These are phyloP conservation scores for Blumeriella jaapii DNA, from an alignment of 2,329 filamentous ascomycete species.

Conservation along the genomic window DNA sequence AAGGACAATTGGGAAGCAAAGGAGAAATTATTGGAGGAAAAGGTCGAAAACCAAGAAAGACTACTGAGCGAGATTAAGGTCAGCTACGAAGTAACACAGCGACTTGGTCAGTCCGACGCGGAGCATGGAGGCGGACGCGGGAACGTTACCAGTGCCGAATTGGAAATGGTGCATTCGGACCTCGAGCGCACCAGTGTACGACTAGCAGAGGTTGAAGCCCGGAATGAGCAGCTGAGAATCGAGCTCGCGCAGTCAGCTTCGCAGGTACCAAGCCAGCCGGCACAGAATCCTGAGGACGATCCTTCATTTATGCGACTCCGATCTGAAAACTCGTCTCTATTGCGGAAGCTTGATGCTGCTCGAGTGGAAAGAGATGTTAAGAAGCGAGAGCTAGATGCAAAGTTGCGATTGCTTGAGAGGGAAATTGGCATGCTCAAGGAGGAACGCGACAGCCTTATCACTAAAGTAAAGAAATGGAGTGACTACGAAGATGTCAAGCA, in stretches of 20 bases:
- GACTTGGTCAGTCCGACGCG: constrained; percentile 61
- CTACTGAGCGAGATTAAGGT: constrained; percentile 91
- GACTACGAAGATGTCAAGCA: constrained; percentile 97
- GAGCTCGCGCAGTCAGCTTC: constrained; percentile 86
- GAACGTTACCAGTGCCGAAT: constrained; percentile 72
- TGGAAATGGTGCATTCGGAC: constrained; percentile 88
- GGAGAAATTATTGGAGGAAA: constrained; percentile 83
- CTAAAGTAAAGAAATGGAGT: constrained; percentile 76
- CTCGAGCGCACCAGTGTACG: constrained; percentile 79
- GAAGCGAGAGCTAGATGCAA: constrained; percentile 64
- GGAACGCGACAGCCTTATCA: constrained; percentile 69
- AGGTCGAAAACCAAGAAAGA: constrained; percentile 86
- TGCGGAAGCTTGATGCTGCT: constrained; percentile 76
- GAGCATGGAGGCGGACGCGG: constrained; percentile 45
- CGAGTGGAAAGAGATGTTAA: constrained; percentile 75
- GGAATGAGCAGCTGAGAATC: constrained; percentile 85
- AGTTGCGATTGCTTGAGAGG: constrained; percentile 67
- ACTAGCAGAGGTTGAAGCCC: constrained; percentile 80
- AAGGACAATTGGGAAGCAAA: constrained; percentile 94
- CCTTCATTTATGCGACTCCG: constrained; percentile 77
- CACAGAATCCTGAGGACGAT: constrained; percentile 68
- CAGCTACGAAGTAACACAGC: constrained; percentile 90
- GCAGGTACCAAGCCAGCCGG: constrained; percentile 48
- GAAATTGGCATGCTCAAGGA: constrained; percentile 63
- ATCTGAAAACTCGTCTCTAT: constrained; percentile 84